Evolutionary conservation across 2,329 filamentous ascomycete species (phyloP).

Genomic region (Tolypocladium paradoxum): DNA sequence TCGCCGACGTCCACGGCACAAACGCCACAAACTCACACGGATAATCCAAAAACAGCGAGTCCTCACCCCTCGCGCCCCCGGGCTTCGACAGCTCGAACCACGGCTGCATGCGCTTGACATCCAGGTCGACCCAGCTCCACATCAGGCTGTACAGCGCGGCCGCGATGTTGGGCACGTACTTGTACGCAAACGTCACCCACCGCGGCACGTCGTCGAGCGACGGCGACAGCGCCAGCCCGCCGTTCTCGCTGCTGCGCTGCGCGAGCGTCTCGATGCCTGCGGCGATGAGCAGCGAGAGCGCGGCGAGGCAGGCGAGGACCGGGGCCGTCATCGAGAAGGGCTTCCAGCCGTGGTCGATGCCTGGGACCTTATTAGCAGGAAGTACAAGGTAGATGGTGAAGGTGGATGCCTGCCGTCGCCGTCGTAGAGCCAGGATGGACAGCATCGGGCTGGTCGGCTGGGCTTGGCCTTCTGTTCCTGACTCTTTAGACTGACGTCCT

Average conservation of each 20-base stretch:
- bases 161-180: conserved; percentile 42
- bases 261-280: conserved; percentile 31
- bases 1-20: conserved; percentile 19
- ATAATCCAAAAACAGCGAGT: conserved; percentile 43
- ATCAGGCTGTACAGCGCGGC: conserved; percentile 43
- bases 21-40: conserved; percentile 28
- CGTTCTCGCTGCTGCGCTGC: conserved; percentile 23
- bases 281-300: conserved; percentile 25
- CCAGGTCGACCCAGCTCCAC: conserved; percentile 51
- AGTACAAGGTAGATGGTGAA: neutral
- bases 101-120: conserved; percentile 47
- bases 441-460: neutral
- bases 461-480: neutral
- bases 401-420: neutral
- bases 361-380: neutral
- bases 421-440: neutral
- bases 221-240: conserved; percentile 25
- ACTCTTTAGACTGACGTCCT: neutral
- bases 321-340: conserved; percentile 7
- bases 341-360: neutral
- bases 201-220: conserved; percentile 22
- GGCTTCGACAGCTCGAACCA: conserved; percentile 45
- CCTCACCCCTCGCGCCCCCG: conserved; percentile 27
- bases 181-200: conserved; percentile 26
- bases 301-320: conserved; percentile 25